Conservation (phyloP, 176 grass and related monocot genomes). For the Calamus simplicifolius region DNA sequence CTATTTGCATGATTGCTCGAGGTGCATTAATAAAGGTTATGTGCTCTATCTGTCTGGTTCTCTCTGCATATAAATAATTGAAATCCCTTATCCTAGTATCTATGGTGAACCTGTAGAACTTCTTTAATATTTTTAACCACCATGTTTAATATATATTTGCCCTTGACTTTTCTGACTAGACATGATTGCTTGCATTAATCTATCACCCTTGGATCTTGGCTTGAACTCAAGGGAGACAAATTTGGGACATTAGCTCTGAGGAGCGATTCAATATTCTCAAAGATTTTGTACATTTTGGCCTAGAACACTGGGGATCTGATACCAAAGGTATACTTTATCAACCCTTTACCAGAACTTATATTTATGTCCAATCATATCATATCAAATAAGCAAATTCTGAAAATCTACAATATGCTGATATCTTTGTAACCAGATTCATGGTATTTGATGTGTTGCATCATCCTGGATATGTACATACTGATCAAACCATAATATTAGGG, state of each 20-base stretch:
- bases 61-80: not conserved
- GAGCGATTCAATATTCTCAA: constrained; percentile 83
- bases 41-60: not conserved
- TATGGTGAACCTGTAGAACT: not conserved
- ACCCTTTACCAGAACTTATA: not conserved
- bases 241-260: constrained; percentile 81
- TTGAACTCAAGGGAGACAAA: constrained; percentile 89
- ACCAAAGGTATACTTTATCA: constrained; percentile 51
- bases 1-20: constrained; percentile 77
- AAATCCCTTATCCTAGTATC: too few relatives aligned
- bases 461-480: too few relatives aligned
- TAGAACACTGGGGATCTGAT: constrained; percentile 93
- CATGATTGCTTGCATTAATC: too few relatives aligned
- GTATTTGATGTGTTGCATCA: too few relatives aligned
- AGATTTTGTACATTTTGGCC: constrained; percentile 68
- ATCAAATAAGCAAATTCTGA: too few relatives aligned
- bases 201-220: constrained; percentile 89
- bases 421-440: too few relatives aligned
- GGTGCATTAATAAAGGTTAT: constrained; percentile 90
- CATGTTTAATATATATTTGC: not conserved
- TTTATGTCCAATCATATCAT: too few relatives aligned
- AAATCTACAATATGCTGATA: too few relatives aligned
- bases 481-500: too few relatives aligned
- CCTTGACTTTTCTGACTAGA: not conserved
- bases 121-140: too few relatives aligned